phyloP scores from a whole-genome alignment of 306 rosid genomes.

The Rubus idaeus region DNA sequence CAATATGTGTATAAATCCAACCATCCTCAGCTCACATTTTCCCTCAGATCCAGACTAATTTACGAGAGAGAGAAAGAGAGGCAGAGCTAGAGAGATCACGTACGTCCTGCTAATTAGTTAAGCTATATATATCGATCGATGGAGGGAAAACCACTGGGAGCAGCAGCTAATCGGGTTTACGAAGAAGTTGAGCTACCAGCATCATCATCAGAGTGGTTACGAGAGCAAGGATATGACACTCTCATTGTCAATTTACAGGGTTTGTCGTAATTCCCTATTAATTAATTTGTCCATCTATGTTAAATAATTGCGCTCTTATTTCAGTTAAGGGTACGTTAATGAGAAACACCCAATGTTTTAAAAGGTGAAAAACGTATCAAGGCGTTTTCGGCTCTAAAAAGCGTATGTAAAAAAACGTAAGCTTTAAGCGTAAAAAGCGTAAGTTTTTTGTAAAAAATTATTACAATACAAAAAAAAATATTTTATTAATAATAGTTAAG shows the following conservation, averaged over 20 bases:
- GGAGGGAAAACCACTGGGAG: neutral
- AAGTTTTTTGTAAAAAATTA: too few species aligned
- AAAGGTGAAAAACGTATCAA: too few species aligned
- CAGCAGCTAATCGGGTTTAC: slow-evolving; percentile 27
- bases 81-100: too few species aligned
- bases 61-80: neutral
- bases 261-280: slow-evolving; percentile 8
- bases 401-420: too few species aligned
- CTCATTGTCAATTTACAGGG: slow-evolving; percentile 56
- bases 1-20: slow-evolving; percentile 25
- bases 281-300: neutral
- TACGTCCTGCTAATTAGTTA: neutral
- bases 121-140: neutral
- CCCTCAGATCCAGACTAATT: neutral
- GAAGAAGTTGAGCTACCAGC: slow-evolving; percentile 44
- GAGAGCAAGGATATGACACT: slow-evolving; percentile 34
- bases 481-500: too few species aligned
- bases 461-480: too few species aligned
- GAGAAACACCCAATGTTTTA: too few species aligned
- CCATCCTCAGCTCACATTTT: neutral
- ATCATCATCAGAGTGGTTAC: slow-evolving; percentile 42
- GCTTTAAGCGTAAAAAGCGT: too few species aligned
- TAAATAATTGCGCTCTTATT: too few species aligned
- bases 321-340: too few species aligned
- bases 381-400: too few species aligned